phyloP scores from a whole-genome alignment of 306 rosid species.

The Parietaria judaica region DNA sequence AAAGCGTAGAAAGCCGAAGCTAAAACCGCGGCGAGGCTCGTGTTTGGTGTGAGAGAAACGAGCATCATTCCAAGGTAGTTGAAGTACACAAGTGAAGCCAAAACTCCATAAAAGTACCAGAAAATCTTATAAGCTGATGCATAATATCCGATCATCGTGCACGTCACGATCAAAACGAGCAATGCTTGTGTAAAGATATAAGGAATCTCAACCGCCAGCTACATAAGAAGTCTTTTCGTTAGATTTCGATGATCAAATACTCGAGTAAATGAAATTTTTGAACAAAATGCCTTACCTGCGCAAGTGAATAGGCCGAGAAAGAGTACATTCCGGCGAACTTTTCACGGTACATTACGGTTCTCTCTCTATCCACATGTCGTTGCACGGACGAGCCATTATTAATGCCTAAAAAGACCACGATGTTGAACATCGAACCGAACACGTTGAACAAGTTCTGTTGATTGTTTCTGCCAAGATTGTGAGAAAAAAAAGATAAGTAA shows the following conservation, averaged over 20 bases:
- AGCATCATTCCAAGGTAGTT: constrained; percentile 39
- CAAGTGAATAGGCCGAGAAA: constrained; percentile 38
- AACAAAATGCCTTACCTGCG: constrained; percentile 28
- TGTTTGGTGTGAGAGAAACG: constrained; percentile 36
- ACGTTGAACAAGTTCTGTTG: constrained; percentile 39
- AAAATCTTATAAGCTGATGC: constrained; percentile 25
- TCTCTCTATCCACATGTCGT: constrained; percentile 22
- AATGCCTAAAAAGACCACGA: constrained; percentile 37
- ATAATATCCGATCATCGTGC: constrained; percentile 38
- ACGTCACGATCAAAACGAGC: constrained; percentile 14
- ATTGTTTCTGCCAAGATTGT: constrained; percentile 20
- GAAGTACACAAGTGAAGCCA: constrained; percentile 30
- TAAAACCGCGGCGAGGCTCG: constrained; percentile 25
- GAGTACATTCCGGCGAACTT: constrained; percentile 45
- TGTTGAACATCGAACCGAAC: constrained; percentile 35
- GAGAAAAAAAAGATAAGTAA: not conserved
- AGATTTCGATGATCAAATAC: not conserved
- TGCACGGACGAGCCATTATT: constrained; percentile 31
- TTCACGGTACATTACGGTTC: constrained; percentile 38
- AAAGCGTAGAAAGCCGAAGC: constrained; percentile 22
- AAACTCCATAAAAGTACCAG: constrained; percentile 31
- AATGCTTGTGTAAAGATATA: constrained; percentile 25
- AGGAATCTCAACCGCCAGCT: constrained; percentile 46
- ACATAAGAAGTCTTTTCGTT: not conserved
- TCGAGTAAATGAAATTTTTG: not conserved